Evolutionary conservation across 2,329 filamentous ascomycete species (phyloP).

Genomic region (Trichoderma atrobrunneum): DNA sequence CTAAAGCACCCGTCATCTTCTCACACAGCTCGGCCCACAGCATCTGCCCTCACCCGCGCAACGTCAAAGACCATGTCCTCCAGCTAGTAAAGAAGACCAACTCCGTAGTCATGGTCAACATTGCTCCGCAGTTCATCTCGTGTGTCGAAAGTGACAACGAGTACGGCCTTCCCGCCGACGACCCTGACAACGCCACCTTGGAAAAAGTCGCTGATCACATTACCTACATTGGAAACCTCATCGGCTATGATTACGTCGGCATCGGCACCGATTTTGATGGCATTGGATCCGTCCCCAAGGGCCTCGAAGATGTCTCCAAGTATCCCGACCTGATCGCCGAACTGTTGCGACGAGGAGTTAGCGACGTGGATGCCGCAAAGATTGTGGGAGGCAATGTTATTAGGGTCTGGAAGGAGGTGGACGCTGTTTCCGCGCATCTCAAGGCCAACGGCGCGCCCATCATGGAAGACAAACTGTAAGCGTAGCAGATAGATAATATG

Average conservation of each 20-base stretch:
- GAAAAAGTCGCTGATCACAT: slow-evolving; percentile 78
- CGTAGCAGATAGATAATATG: not conserved
- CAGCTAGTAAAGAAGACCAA: slow-evolving; percentile 69
- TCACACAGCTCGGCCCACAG: slow-evolving; percentile 80
- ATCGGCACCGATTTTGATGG: slow-evolving; percentile 89
- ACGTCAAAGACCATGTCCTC: slow-evolving; percentile 83
- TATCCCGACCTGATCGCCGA: slow-evolving; percentile 77
- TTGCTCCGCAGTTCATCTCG: slow-evolving; percentile 76
- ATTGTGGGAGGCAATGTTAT: slow-evolving; percentile 78
- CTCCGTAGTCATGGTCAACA: slow-evolving; percentile 89
- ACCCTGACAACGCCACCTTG: slow-evolving; percentile 68
- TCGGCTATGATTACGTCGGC: slow-evolving; percentile 86
- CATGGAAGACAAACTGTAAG: slow-evolving; percentile 49
- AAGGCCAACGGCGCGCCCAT: slow-evolving; percentile 54
- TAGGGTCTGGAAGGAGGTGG: slow-evolving; percentile 79
- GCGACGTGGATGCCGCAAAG: slow-evolving; percentile 69
- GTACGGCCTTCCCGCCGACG: slow-evolving; percentile 65
- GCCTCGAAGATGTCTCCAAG: slow-evolving; percentile 81
- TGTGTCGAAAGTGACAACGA: slow-evolving; percentile 60
- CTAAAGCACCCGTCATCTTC: slow-evolving; percentile 80
- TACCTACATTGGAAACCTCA: slow-evolving; percentile 73
- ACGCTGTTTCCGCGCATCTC: slow-evolving; percentile 65
- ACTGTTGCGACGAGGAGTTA: slow-evolving; percentile 69
- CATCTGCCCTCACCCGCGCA: slow-evolving; percentile 83
- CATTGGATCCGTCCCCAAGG: slow-evolving; percentile 63